Evolutionary conservation across 2,329 filamentous ascomycete genomes (phyloP), one percentile per base, ranked within the genome.

Genomic region (Helotiales sp.): DNA sequence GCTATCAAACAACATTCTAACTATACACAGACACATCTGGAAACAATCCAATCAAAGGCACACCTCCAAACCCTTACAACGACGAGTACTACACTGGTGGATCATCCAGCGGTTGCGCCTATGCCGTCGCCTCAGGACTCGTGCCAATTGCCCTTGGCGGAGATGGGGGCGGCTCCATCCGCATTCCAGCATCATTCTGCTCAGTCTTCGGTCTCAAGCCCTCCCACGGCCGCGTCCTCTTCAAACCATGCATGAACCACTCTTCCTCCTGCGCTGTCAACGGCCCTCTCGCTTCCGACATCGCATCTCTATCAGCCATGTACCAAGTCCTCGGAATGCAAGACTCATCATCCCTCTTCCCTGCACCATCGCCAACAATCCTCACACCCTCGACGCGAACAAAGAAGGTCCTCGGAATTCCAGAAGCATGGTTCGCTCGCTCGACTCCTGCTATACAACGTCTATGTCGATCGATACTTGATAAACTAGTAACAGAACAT

Each of bases 41-140:
- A 60, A 91, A 91, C 71, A 96, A 96, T 68, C 79, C 81, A 31
- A 93, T 88, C 76, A 93, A 90, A 69, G 90, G 91, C 38, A 93
- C 90, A 0, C 89, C 90, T 0, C 77, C 79, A 15, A 93, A 93
- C 66, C 90, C 90, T 0, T 86, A 89, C 72, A 90, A 93, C 69
- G 69, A 75, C 0, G 69, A 76, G 1, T 93, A 91, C 75, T 95
- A 93, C 72, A 62, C 90, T 0, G 92, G 92, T 31, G 92, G 92
- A 17, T 96, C 92, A 70, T 98, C 93, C 1, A 95, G 95, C 46
- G 95, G 95, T 13, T 96, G 92, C 70, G 93, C 93, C 2, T 85
- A 96, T 17, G 90, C 91, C 8, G 90, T 98, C 24, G 84, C 83
- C 22, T 79, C 83, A 1, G 83, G 83, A 24, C 76, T 81, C 2